phyloP scores from a whole-genome alignment of 306 rosid species.

The Nissolia schottii region DNA sequence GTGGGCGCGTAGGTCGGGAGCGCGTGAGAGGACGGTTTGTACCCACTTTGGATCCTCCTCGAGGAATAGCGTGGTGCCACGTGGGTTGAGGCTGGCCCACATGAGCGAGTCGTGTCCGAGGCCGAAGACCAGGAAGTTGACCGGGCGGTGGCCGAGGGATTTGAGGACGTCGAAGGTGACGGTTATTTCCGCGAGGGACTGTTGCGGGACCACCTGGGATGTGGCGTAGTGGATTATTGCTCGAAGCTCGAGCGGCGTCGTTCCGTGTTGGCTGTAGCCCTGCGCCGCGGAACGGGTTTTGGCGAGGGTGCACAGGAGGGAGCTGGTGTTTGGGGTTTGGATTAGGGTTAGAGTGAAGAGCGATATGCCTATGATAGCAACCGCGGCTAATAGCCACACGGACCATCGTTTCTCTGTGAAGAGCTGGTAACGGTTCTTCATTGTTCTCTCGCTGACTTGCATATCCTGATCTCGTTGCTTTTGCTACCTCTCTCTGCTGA shows the following conservation, averaged over 20 bases:
- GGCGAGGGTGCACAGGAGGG: constrained; percentile 39
- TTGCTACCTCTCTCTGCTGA: neutral
- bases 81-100: constrained; percentile 78
- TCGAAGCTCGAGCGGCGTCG: constrained; percentile 36
- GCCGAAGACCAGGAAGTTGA: constrained; percentile 71
- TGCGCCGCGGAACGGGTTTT: neutral
- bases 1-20: constrained; percentile 50
- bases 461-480: neutral
- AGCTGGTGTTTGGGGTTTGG: constrained; percentile 24
- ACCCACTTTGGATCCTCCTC: constrained; percentile 88
- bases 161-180: constrained; percentile 55
- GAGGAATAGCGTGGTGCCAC: constrained; percentile 66
- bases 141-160: constrained; percentile 39
- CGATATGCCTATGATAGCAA: constrained; percentile 38
- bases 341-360: constrained; percentile 34
- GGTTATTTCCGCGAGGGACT: constrained; percentile 46
- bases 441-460: constrained; percentile 8
- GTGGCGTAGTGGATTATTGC: constrained; percentile 85
- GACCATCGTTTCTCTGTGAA: neutral
- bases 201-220: constrained; percentile 52
- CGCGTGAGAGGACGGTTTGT: constrained; percentile 50
- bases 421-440: constrained; percentile 25
- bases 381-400: neutral
- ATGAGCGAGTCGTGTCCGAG: constrained; percentile 81
- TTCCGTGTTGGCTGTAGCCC: neutral